Percentiles rank a stretch among this genome's conserved stretches.
phyloP scores from a whole-genome alignment of 225 moss, liverwort and hornwort species.

The Climacium dendroides region DNA sequence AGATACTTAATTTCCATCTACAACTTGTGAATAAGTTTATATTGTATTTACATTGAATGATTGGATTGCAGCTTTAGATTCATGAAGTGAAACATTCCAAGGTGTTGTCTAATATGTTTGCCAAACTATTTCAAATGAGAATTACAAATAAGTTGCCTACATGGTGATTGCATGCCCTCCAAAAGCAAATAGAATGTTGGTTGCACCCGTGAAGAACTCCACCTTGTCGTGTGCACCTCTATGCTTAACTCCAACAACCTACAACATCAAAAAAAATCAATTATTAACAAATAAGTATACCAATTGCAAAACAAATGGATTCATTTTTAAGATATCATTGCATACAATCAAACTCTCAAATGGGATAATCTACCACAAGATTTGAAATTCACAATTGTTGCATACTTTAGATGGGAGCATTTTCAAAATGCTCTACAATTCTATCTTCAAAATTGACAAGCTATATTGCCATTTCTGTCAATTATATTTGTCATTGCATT shows the following conservation, averaged over 20 bases:
- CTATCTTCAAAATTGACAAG: not conserved
- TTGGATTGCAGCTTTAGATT: not conserved
- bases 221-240: constrained; percentile 21
- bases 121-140: not conserved
- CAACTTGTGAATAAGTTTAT: not conserved
- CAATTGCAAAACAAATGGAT: not conserved
- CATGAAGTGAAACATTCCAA: not conserved
- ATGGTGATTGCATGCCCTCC: constrained; percentile 52
- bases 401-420: not conserved
- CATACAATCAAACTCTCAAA: no score
- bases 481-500: not conserved
- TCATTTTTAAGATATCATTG: not conserved
- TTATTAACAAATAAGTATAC: not conserved
- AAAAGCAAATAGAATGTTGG: constrained; percentile 59
- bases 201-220: constrained; percentile 60
- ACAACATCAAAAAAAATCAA: not conserved
- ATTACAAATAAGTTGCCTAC: constrained; percentile 1
- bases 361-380: not conserved
- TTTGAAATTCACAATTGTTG: not conserved
- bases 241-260: constrained; percentile 37
- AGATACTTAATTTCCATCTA: not conserved
- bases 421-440: not conserved
- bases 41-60: not conserved
- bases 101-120: not conserved
- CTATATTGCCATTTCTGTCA: not conserved